A percentile compares a stretch with the other conserved stretches of the same genome.
These are phyloP conservation scores for Cryomyces minteri DNA, from an alignment of 495 filamentous ascomycete genomes.

Conservation along the genomic window DNA sequence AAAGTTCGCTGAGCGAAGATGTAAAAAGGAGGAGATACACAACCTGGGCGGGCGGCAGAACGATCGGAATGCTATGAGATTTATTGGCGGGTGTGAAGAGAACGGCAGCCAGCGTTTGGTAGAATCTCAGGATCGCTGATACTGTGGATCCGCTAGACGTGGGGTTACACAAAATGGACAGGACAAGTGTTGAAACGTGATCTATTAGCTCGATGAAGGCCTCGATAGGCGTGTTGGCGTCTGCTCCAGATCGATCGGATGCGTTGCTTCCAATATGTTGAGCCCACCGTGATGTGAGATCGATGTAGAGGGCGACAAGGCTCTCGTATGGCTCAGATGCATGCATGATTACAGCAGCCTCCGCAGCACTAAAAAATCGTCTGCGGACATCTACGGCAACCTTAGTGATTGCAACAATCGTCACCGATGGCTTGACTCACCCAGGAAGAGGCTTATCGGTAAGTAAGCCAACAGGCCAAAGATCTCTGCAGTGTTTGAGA, in stretches of 20 bases:
- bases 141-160: neutral
- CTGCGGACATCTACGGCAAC: no score
- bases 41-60: slow-evolving; percentile 47
- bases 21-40: slow-evolving; percentile 55
- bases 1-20: slow-evolving; percentile 41
- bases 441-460: no score
- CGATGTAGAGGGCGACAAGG: no score
- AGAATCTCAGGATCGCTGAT: neutral
- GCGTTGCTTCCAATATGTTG: no score
- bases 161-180: neutral
- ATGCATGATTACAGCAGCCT: no score
- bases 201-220: neutral
- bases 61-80: slow-evolving; percentile 28
- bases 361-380: no score
- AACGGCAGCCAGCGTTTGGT: neutral
- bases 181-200: neutral
- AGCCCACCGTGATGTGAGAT: no score
- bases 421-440: no score
- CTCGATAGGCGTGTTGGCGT: no score
- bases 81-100: neutral
- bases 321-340: no score
- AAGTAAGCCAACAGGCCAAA: neutral
- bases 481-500: neutral
- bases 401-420: no score
- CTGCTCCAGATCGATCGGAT: no score